Conservation (phyloP, 305 asterid genomes). For the Euphrasia arctica region DNA sequence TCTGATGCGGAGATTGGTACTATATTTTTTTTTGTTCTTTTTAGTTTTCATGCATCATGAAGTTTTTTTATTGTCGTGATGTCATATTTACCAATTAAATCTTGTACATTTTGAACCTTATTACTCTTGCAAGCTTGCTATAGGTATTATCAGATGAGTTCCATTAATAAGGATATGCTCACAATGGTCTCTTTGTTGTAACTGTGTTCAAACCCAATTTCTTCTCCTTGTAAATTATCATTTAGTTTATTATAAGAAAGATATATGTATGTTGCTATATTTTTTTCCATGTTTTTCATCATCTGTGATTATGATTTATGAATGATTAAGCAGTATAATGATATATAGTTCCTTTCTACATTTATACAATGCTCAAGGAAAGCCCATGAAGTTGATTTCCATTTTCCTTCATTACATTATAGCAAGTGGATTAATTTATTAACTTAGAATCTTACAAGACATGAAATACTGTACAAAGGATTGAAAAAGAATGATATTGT, state of each 20-base stretch:
- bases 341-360: slow-evolving; percentile 17
- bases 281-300: background rate
- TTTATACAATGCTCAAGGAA: slow-evolving; percentile 4
- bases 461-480: slow-evolving; percentile 13
- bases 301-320: background rate
- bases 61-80: slow-evolving; percentile 21
- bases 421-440: slow-evolving; percentile 4
- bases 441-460: slow-evolving; percentile 10
- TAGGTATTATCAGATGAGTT: slow-evolving; percentile 21
- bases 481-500: slow-evolving; percentile 3
- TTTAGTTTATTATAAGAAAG: too few species aligned
- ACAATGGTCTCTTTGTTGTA: too few species aligned
- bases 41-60: slow-evolving; percentile 19
- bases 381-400: slow-evolving; percentile 15
- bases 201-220: too few species aligned
- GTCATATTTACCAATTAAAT: slow-evolving; percentile 14
- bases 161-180: slow-evolving; percentile 4
- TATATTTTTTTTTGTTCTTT: slow-evolving; percentile 16
- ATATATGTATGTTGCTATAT: too few species aligned
- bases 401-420: background rate
- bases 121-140: slow-evolving; percentile 16
- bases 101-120: slow-evolving; percentile 11
- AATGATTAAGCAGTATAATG: background rate
- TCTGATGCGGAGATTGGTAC: slow-evolving; percentile 91
- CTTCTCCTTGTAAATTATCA: too few species aligned